Evolutionary conservation across 148 eudicot genomes (phyloP), one percentile per base, ranked within the genome.

Genomic region (Polygonum maritimum): DNA sequence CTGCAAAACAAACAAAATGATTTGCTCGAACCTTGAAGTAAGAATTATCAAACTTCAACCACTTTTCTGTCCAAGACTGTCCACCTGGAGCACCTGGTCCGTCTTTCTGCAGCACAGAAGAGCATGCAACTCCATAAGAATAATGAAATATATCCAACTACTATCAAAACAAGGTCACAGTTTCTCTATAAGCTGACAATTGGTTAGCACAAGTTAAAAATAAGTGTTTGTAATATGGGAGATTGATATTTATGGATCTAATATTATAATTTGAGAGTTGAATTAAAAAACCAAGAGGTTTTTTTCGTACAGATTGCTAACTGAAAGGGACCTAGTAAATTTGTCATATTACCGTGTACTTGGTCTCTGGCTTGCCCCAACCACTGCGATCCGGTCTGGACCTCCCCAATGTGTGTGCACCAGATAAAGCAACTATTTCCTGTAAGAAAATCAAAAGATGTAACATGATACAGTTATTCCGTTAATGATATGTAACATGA

Each of bases 61-160:
- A 95, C 81, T 95, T 85, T 45, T 60, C 90, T 54, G 98, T 95
- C 98, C 98, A 95, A 41, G 98, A 95, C 73, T 92, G 97, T 55
- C 98, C 98, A 75, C 98, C 98, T 69, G 97, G 98, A 52, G 96
- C 93, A 83, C 98, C 98, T 31, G 98, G 98, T 62, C 98, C 98
- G 47, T 90, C 98, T 90, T 95, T 95, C 98, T 95, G 91, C 78
- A 67, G 38, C 71, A 67, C 45, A 67, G 45, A 38, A 35, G 44
- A 35, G 44, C 44, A 54, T n/a, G 26, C 1, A n/a, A 54, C 26
- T 54, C 1, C 38, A 31, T 60, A 60, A 60, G 44, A 67, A 14
- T 19, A 15, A 36, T 67, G 44, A 67, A 36, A 67, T 35, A 5
- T 36, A 14, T 67, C 44, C 41, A 35, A 65, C 21, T 21, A 57